Conservation (phyloP, 2,329 filamentous ascomycete genomes). For the Fusarium pilosicola region DNA sequence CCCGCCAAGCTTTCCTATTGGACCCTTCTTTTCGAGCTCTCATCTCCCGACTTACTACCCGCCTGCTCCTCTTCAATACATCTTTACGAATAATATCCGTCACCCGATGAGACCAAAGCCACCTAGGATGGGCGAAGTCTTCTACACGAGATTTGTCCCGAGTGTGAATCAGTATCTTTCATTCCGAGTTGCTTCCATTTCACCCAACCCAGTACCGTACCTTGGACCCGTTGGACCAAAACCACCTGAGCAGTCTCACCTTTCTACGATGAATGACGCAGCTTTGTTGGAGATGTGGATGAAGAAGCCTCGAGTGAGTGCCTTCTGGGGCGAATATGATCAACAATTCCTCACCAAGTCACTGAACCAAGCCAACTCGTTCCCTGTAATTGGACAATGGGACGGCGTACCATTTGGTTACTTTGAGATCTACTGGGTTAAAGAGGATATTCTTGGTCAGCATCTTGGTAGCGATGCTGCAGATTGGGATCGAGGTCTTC, state of each 20-base stretch:
- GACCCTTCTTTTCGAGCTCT: constrained; percentile 83
- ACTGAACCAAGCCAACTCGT: constrained; percentile 77
- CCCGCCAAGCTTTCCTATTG: constrained; percentile 57
- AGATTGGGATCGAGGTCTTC: constrained; percentile 89
- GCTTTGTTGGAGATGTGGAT: constrained; percentile 85
- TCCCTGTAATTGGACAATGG: constrained; percentile 93
- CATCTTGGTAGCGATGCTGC: constrained; percentile 72
- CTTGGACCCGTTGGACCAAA: constrained; percentile 64
- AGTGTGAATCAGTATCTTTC: constrained; percentile 86
- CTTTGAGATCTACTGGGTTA: constrained; percentile 98
- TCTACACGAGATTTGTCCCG: constrained; percentile 89
- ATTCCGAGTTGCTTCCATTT: constrained; percentile 83
- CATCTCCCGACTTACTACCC: constrained; percentile 93
- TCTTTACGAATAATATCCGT: constrained; percentile 78
- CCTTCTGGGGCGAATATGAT: constrained; percentile 82
- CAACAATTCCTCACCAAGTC: constrained; percentile 73
- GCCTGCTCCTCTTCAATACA: constrained; percentile 83
- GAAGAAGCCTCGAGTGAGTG: constrained; percentile 81
- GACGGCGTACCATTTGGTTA: constrained; percentile 96
- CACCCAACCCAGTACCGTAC: constrained; percentile 70
- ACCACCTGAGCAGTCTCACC: constrained; percentile 53
- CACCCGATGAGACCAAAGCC: constrained; percentile 91
- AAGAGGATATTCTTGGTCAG: constrained; percentile 83
- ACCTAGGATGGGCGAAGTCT: constrained; percentile 87
- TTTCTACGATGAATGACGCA: constrained; percentile 61